Evolutionary conservation across 768 basidiomycete genomes (phyloP), one percentile per base, ranked within the genome.

Genomic region (Strobilomyces confusus): DNA sequence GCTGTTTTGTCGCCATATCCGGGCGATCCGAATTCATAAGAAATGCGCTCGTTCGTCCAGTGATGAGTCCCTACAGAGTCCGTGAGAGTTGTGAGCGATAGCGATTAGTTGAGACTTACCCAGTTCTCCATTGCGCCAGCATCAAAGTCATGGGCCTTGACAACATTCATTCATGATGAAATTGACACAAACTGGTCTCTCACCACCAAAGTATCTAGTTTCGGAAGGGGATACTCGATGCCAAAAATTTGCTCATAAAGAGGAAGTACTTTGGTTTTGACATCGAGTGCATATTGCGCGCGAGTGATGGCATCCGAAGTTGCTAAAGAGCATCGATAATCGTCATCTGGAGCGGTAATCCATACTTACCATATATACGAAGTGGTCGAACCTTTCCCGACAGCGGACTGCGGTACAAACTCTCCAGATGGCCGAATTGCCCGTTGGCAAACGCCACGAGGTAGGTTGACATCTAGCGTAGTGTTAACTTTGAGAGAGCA

Each of bases 81-180:
- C 5, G 22, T 57, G 23, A 68, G 44, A 47, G 13, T 42, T 37
- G 11, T 23, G n/a, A 38, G 41, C 47, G 17, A 45, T 23, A 23
- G 11, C 3, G 3, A 57, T 3, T 26, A 3, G 38, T 41, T 5
- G 32, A 44, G 5, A 15, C 40, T 19, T 63, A 77, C 81, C 89
- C 89, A 93, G 68, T 93, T 94, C 71, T 97, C 95, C 94, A 95
- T 94, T 5, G 88, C 87, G 54, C 86, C 90, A 30, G 87, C 86
- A 64, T 95, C 93, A 60, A 97, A 97, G 66, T 97, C 94, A 48
- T 80, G 81, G 5, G 84, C 93, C 79, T 83, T 67, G 29, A 48
- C 23, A 38, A 34, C 3, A 41, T 52, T 44, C 40, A 45, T 7
- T 26, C 1, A 33, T 40, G 25, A 22, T 23, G 25, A 17, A 6